Percentiles rank a stretch among this genome's conserved stretches.
Conservation (phyloP, 139 green algal species). For the Chlamydomonas sphaeroides region DNA sequence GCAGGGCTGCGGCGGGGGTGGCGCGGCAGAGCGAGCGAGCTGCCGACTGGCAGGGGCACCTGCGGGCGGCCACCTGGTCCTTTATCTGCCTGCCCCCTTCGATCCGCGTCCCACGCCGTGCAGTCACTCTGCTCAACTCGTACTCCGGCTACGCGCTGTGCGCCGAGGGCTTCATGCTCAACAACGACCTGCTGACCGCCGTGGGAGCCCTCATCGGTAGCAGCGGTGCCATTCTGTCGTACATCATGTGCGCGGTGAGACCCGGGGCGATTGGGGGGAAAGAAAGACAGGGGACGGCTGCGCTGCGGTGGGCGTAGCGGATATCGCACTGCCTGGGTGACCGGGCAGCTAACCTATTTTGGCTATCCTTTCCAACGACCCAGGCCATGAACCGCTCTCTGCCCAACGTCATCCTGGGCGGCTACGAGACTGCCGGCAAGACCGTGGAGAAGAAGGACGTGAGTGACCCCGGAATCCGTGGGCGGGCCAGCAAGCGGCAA, state of each 20-base stretch:
- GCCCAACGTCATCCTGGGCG: slow-evolving; percentile 89
- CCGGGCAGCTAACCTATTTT: too few relatives aligned
- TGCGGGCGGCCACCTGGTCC: too few relatives aligned
- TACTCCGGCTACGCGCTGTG: slow-evolving; percentile 88
- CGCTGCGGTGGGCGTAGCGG: too few relatives aligned
- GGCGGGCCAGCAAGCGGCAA: too few relatives aligned
- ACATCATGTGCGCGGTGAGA: slow-evolving; percentile 96
- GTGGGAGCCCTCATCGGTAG: slow-evolving; percentile 91
- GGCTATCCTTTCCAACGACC: too few relatives aligned
- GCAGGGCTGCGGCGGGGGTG: too few relatives aligned
- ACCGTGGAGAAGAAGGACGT: background rate
- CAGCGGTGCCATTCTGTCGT: slow-evolving; percentile 89
- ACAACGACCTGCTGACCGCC: slow-evolving; percentile 78
- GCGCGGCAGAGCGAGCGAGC: too few relatives aligned
- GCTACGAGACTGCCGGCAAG: slow-evolving; percentile 65
- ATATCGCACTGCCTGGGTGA: background rate
- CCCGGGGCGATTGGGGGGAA: too few relatives aligned
- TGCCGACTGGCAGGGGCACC: too few relatives aligned
- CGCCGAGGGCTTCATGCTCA: slow-evolving; percentile 91
- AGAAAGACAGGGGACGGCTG: too few relatives aligned
- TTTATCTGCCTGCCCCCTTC: too few relatives aligned
- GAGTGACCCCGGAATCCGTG: too few relatives aligned
- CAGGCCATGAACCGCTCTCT: slow-evolving; percentile 93
- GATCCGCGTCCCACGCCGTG: background rate
- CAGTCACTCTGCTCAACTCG: slow-evolving; percentile 84